Conservation (phyloP, 805 yeast species). For the Saccharomycopsis oosterbeekiorum region DNA sequence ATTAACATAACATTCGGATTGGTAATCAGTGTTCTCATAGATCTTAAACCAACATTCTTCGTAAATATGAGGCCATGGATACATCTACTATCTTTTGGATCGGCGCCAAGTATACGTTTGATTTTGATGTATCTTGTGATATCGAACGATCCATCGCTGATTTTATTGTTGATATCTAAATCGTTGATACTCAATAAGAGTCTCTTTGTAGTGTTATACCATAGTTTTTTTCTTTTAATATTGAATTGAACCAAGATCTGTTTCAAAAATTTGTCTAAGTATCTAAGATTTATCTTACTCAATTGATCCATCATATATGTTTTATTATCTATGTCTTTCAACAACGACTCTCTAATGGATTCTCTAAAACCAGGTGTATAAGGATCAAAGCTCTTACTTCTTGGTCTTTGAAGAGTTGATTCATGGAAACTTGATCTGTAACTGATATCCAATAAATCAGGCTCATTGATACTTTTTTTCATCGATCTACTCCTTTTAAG, state of each 20-base stretch:
- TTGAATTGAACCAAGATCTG: conserved; percentile 13
- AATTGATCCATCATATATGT: conserved; percentile 9
- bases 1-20: conserved; percentile 73
- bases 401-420: not conserved
- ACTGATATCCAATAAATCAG: not conserved
- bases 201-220: conserved; percentile 47
- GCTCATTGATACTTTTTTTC: not conserved
- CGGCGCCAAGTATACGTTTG: conserved; percentile 75
- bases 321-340: not conserved
- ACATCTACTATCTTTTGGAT: conserved; percentile 45
- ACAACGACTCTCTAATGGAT: not conserved
- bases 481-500: not conserved
- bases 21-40: conserved; percentile 56
- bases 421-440: not conserved
- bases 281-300: not conserved
- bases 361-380: not conserved
- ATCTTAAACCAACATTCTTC: conserved; percentile 66
- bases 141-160: conserved; percentile 63
- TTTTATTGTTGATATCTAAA: conserved; percentile 48
- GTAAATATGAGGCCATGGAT: conserved; percentile 81
- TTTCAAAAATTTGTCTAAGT: conserved; percentile 6
- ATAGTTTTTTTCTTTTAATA: conserved; percentile 25
- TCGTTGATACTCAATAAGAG: conserved; percentile 46
- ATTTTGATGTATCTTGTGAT: conserved; percentile 82
- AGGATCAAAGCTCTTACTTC: not conserved